A percentile compares a stretch with the other conserved stretches of the same genome.
Evolutionary conservation across 1,284 basidiomycete genomes (phyloP).

Genomic region (Ceratobasidium sp.): DNA sequence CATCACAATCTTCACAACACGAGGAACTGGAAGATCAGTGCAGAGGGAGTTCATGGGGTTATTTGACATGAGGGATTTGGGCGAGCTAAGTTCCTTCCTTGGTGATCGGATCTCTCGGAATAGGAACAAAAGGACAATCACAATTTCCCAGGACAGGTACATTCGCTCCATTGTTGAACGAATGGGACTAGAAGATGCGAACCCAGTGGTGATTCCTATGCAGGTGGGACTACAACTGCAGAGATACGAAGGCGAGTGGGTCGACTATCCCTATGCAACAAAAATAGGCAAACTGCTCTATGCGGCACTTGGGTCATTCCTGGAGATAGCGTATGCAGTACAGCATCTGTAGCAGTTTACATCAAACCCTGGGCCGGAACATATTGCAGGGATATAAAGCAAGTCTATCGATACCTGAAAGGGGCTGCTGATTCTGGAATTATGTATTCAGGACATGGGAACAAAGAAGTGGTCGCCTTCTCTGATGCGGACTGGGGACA

Average conservation of each 20-base stretch:
- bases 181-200: conserved; percentile 16
- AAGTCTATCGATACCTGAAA: conserved; percentile 55
- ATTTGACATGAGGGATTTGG: conserved; percentile 38
- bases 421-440: conserved; percentile 49
- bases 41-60: background rate
- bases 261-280: conserved; percentile 50
- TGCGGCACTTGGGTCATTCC: conserved; percentile 56
- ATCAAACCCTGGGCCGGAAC: conserved; percentile 53
- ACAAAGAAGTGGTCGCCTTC: conserved; percentile 7
- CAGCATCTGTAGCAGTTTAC: conserved; percentile 56
- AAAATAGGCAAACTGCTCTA: conserved; percentile 59
- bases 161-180: conserved; percentile 27
- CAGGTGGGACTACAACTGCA: background rate
- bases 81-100: background rate
- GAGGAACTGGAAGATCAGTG: background rate
- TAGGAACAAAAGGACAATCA: background rate
- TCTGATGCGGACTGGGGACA: conserved; percentile 43
- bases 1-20: background rate
- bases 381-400: conserved; percentile 56
- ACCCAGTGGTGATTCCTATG: conserved; percentile 7
- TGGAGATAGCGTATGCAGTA: conserved; percentile 59
- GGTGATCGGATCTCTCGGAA: background rate
- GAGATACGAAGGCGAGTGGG: background rate
- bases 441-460: background rate
- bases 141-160: conserved; percentile 18